Percentiles rank a stretch among this genome's conserved stretches.
Conservation (phyloP, 768 basidiomycete species). For the Mycena crocata region DNA sequence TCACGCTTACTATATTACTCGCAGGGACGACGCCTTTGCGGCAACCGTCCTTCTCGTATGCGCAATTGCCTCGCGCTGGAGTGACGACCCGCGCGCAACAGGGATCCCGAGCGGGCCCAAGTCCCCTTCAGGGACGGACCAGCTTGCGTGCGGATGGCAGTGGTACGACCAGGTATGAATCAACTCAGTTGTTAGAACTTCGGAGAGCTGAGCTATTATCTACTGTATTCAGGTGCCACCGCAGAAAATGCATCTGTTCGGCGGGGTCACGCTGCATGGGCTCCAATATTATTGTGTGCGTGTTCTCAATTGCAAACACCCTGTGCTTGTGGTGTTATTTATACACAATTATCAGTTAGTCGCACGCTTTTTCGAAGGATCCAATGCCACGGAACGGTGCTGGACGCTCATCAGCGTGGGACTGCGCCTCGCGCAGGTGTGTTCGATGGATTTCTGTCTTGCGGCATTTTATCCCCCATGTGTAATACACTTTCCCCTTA, state of each 20-base stretch:
- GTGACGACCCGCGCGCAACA: conserved; percentile 56
- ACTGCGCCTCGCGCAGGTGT: conserved; percentile 20
- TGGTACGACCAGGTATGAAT: conserved; percentile 72
- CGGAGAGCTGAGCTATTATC: not conserved
- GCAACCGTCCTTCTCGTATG: conserved; percentile 75
- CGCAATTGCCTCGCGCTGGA: conserved; percentile 71
- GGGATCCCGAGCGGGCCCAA: not conserved
- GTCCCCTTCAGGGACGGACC: conserved; percentile 45
- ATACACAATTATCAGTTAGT: conserved; percentile 47
- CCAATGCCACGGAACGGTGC: conserved; percentile 68
- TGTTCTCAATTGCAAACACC: conserved; percentile 15
- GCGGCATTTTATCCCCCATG: not conserved
- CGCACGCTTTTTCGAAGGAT: conserved; percentile 63
- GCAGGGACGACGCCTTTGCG: conserved; percentile 62
- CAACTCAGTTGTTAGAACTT: not conserved
- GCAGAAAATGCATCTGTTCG: conserved; percentile 69
- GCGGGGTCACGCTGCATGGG: conserved; percentile 75
- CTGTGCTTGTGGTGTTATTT: not conserved
- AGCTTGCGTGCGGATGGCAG: conserved; percentile 68
- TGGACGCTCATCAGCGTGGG: conserved; percentile 73
- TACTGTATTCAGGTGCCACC: conserved; percentile 51
- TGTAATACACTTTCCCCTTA: not conserved
- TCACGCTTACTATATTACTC: not conserved
- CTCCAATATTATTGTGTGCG: conserved; percentile 74
- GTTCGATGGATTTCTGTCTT: not conserved